Evolutionary conservation across 2,329 filamentous ascomycete genomes (phyloP), one percentile per base, ranked within the genome.

Genomic region (Cyphellophora attinorum): DNA sequence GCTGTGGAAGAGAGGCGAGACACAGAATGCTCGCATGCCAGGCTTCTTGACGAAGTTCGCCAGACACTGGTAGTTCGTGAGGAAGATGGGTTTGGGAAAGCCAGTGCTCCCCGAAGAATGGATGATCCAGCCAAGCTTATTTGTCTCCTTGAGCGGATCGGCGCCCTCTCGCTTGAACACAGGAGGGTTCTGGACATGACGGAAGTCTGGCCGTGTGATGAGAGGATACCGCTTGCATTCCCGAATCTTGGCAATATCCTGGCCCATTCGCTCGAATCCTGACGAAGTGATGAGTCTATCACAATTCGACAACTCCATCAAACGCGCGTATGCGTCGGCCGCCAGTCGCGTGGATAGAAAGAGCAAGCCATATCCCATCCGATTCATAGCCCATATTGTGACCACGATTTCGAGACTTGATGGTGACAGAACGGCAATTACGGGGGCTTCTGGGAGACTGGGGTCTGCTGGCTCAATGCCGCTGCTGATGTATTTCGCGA

Each of bases 191-290:
- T 8, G 8, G 21, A 25, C 21, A 25, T 25, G 21, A n/a, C 21
- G 21, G 21, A 8, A 25, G 21, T 25, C 21, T 8, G 21, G 8
- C n/a, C 21, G 21, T 8, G 21, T n/a, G 21, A 25, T 8, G 8
- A 25, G 21, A 8, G 21, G 21, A n/a, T 25, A 25, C 8, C 21
- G 8, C 8, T n/a, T 25, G 21, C 21, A 25, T 25, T 8, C 50
- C 34, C 80, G 71, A 1, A 67, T 72, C 31, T 74, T 67, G 38
- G 65, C 74, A 29, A 80, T 77, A 0, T 75, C 74, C 41, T 79
- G 79, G 0, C 76, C 76, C 0, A 79, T 58, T 0, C 75, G 74
- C 0, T 76, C 78, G 0, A 69, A 74, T 5, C 76, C 74, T 12
- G 60, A 64, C 2, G 64, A 67, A 43, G 70, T 65, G n/a, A 71